phyloP scores from a whole-genome alignment of 768 basidiomycete species.

The Neoboletus magnificus region DNA sequence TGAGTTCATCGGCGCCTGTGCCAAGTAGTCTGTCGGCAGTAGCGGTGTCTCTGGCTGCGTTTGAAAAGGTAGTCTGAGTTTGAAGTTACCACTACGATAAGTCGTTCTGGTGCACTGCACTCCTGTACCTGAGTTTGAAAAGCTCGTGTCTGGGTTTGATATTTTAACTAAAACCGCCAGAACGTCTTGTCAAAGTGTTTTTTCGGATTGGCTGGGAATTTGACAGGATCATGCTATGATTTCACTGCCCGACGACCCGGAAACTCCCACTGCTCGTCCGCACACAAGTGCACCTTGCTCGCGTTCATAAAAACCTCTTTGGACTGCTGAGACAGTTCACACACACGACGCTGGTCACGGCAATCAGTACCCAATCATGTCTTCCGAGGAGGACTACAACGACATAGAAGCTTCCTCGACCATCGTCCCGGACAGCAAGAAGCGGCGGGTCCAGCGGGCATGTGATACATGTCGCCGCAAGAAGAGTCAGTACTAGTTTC shows the following conservation, averaged over 20 bases:
- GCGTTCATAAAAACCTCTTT: neutral
- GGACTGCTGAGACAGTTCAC: neutral
- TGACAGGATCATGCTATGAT: no score
- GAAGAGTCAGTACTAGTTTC: constrained; percentile 54
- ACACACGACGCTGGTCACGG: neutral
- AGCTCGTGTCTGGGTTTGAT: neutral
- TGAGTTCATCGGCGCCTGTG: no score
- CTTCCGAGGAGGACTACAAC: constrained; percentile 64
- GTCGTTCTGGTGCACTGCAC: no score
- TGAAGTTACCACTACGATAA: no score
- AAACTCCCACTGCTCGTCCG: neutral
- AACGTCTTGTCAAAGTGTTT: neutral
- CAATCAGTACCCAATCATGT: constrained; percentile 24
- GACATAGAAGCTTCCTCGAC: constrained; percentile 37
- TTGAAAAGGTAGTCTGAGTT: no score
- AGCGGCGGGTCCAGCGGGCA: constrained; percentile 70
- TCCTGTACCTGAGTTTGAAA: neutral
- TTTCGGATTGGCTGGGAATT: neutral
- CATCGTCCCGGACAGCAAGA: constrained; percentile 47
- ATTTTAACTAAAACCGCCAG: no score
- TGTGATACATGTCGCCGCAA: constrained; percentile 83
- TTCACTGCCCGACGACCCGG: neutral
- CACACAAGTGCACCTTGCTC: neutral
- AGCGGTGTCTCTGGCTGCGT: no score
- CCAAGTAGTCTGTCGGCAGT: no score